A percentile compares a stretch with the other conserved stretches of the same genome.
Conservation (phyloP, 2,329 filamentous ascomycete species). For the Davidsoniella australis region DNA sequence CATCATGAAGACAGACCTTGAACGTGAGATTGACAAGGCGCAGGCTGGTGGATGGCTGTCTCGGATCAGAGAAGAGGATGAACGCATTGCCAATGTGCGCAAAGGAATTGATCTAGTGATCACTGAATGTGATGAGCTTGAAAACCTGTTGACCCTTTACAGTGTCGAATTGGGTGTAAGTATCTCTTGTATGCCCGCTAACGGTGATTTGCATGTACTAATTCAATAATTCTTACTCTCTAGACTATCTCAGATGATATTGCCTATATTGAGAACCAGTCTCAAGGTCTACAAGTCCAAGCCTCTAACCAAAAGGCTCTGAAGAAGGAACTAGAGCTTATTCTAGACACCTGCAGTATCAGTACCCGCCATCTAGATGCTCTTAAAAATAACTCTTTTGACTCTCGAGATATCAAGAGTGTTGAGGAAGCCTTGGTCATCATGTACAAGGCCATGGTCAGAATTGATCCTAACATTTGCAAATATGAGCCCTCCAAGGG, state of each 20-base stretch:
- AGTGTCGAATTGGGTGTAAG: slow-evolving; percentile 81
- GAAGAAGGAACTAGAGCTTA: slow-evolving; percentile 70
- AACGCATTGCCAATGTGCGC: slow-evolving; percentile 74
- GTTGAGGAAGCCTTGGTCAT: slow-evolving; percentile 64
- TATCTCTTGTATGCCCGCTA: slow-evolving; percentile 11
- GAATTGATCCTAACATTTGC: slow-evolving; percentile 71
- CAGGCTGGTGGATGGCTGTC: slow-evolving; percentile 88
- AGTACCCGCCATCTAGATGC: slow-evolving; percentile 49
- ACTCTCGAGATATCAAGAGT: slow-evolving; percentile 55
- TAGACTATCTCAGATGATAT: slow-evolving; percentile 91
- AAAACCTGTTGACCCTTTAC: slow-evolving; percentile 85
- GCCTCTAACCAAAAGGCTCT: slow-evolving; percentile 92
- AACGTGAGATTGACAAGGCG: slow-evolving; percentile 73
- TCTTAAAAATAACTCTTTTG: slow-evolving; percentile 56
- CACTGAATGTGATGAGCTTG: slow-evolving; percentile 85
- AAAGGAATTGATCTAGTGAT: slow-evolving; percentile 78
- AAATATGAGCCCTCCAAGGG: slow-evolving; percentile 30
- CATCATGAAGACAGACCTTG: slow-evolving; percentile 64
- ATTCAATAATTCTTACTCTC: background rate
- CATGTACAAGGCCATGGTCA: slow-evolving; percentile 82
- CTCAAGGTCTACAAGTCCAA: slow-evolving; percentile 90
- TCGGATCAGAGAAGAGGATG: slow-evolving; percentile 71
- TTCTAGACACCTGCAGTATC: slow-evolving; percentile 86
- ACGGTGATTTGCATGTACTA: background rate
- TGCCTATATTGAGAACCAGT: slow-evolving; percentile 91